Evolutionary conservation across 176 grass and related monocot species (phyloP).

Genomic region (Oryza australiensis): DNA sequence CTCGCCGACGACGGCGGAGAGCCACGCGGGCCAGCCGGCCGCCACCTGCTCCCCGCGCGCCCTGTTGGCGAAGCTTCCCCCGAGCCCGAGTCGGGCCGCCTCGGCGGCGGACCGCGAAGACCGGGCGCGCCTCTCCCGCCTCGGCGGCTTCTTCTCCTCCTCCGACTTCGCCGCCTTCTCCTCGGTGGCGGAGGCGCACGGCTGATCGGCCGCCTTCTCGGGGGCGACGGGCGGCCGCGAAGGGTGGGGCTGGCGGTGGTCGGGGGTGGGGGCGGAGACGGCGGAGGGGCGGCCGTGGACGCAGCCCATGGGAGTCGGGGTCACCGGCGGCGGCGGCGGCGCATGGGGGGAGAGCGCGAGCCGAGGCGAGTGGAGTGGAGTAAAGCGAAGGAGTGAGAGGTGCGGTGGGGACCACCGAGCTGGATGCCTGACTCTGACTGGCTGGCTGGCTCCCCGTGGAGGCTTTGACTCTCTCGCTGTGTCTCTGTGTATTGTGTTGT

Average conservation of each 20-base stretch:
- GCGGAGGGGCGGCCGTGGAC: slow-evolving; percentile 63
- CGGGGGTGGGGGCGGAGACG: slow-evolving; percentile 14
- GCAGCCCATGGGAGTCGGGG: slow-evolving; percentile 64
- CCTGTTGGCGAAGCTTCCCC: slow-evolving; percentile 66
- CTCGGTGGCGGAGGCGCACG: background rate
- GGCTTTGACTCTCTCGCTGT: slow-evolving; percentile 53
- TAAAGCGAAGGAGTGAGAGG: slow-evolving; percentile 11
- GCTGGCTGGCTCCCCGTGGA: slow-evolving; percentile 14
- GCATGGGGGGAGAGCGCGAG: slow-evolving; percentile 13
- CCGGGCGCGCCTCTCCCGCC: slow-evolving; percentile 41
- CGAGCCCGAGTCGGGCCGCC: slow-evolving; percentile 12
- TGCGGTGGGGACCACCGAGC: slow-evolving; percentile 6
- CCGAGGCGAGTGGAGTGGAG: background rate
- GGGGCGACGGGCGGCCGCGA: background rate
- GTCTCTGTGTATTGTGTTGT: no score
- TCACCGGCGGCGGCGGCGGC: slow-evolving; percentile 49
- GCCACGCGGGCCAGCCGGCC: slow-evolving; percentile 81
- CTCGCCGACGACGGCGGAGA: slow-evolving; percentile 72
- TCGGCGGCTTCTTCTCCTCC: slow-evolving; percentile 27
- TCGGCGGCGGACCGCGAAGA: background rate
- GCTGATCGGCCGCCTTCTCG: slow-evolving; percentile 12
- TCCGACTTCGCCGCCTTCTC: background rate
- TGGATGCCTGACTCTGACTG: background rate
- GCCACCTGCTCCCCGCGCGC: slow-evolving; percentile 70
- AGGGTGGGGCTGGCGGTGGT: slow-evolving; percentile 10